Conservation (phyloP, 768 basidiomycete genomes). For the Clitopilus passeckerianus region DNA sequence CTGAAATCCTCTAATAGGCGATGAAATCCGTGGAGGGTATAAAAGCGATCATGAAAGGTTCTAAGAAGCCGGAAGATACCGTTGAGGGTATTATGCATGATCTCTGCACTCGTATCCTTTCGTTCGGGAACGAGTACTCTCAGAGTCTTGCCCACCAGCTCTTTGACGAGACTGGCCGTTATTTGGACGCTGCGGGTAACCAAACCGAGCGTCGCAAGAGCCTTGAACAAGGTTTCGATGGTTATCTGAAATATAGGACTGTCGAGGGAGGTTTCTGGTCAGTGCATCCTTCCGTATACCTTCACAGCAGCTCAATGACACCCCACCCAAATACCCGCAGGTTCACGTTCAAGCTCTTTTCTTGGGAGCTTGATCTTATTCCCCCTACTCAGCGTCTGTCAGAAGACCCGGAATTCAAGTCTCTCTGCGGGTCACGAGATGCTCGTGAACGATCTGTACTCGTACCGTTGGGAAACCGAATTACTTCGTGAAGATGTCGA, state of each 20-base stretch:
- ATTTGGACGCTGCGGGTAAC: background rate
- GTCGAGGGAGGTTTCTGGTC: background rate
- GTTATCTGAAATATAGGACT: background rate
- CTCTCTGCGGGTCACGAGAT: background rate
- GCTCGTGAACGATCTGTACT: background rate
- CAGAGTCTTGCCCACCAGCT: background rate
- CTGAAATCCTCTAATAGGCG: background rate
- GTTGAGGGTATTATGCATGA: background rate
- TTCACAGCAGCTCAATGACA: background rate
- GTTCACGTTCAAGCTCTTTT: background rate
- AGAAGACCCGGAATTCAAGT: background rate
- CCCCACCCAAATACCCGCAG: background rate
- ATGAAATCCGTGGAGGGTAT: background rate
- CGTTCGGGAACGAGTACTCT: background rate
- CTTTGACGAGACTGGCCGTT: background rate
- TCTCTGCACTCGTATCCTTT: background rate
- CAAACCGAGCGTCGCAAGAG: background rate
- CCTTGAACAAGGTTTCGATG: background rate
- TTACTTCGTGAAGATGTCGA: background rate
- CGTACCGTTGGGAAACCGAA: background rate
- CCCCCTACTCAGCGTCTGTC: background rate
- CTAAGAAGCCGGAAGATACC: background rate
- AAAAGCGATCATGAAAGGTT: background rate
- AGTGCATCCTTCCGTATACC: background rate
- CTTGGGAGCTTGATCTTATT: background rate